Evolutionary conservation across 805 yeast species (phyloP).

Genomic region (Barnettozyma sp.): DNA sequence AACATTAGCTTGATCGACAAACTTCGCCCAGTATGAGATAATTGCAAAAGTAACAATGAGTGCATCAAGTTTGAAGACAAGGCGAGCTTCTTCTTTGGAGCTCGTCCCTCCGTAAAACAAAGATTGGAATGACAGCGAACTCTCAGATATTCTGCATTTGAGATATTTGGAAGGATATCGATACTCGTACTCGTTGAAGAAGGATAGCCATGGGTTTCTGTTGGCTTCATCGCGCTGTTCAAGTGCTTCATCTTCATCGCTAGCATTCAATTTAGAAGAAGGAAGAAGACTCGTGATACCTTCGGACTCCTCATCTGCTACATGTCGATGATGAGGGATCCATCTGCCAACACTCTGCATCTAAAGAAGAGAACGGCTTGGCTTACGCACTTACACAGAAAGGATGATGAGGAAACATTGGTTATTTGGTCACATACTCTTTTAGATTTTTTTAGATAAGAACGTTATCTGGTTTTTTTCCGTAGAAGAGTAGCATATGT

Average conservation of each 20-base stretch:
- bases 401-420: no score
- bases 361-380: no score
- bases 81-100: constrained; percentile 4
- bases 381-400: no score
- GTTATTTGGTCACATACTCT: no score
- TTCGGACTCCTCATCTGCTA: not conserved
- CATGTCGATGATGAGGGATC: constrained; percentile 2
- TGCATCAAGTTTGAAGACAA: constrained; percentile 44
- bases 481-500: no score
- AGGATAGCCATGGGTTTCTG: constrained; percentile 36
- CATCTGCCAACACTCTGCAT: no score
- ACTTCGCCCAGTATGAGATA: constrained; percentile 57
- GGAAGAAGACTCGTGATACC: not conserved
- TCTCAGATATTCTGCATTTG: constrained; percentile 39
- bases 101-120: not conserved
- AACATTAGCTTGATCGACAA: constrained; percentile 35
- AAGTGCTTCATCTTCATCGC: not conserved
- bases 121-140: not conserved
- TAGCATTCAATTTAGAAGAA: not conserved
- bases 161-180: constrained; percentile 33
- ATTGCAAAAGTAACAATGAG: constrained; percentile 47
- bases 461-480: no score
- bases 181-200: constrained; percentile 54
- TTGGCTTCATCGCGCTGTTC: constrained; percentile 35
- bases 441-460: no score